Percentiles rank a stretch among this genome's conserved stretches.
These are phyloP conservation scores for Ogataea nonfermentans DNA, from an alignment of 805 yeast genomes.

Conservation along the genomic window DNA sequence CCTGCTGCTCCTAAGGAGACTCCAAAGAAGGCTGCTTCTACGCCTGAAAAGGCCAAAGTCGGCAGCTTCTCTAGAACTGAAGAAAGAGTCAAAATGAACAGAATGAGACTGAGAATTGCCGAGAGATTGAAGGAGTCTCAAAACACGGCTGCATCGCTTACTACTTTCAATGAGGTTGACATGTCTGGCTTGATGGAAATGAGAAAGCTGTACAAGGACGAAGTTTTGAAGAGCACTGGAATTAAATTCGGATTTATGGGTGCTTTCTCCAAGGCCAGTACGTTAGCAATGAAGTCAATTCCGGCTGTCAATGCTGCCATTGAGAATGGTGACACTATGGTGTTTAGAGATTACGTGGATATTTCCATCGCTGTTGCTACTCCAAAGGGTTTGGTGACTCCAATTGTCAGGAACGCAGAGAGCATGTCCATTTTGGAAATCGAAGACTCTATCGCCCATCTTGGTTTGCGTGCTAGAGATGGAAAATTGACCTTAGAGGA, in stretches of 20 bases:
- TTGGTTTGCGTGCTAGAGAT: conserved; percentile 94
- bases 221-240: conserved; percentile 89
- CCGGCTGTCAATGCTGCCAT: conserved; percentile 96
- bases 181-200: conserved; percentile 89
- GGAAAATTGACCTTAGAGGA: conserved; percentile 95
- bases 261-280: conserved; percentile 89
- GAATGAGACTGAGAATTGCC: conserved; percentile 98
- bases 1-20: conserved; percentile 26
- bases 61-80: conserved; percentile 76
- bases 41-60: conserved; percentile 33
- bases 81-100: conserved; percentile 95
- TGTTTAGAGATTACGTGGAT: conserved; percentile 94
- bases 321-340: conserved; percentile 87
- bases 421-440: conserved; percentile 82
- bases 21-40: conserved; percentile 32
- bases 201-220: conserved; percentile 97
- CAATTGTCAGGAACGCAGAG: conserved; percentile 96
- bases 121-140: conserved; percentile 99
- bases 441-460: conserved; percentile 76
- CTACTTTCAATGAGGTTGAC: conserved; percentile 97
- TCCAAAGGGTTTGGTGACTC: conserved; percentile 98
- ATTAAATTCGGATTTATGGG: conserved; percentile 99
- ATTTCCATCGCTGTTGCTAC: conserved; percentile 97
- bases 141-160: conserved; percentile 96
- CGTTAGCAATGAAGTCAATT: conserved; percentile 89